Evolutionary conservation across 176 grass and related monocot species (phyloP), one percentile per base, ranked within the genome.

Genomic region (Avena atlantica): DNA sequence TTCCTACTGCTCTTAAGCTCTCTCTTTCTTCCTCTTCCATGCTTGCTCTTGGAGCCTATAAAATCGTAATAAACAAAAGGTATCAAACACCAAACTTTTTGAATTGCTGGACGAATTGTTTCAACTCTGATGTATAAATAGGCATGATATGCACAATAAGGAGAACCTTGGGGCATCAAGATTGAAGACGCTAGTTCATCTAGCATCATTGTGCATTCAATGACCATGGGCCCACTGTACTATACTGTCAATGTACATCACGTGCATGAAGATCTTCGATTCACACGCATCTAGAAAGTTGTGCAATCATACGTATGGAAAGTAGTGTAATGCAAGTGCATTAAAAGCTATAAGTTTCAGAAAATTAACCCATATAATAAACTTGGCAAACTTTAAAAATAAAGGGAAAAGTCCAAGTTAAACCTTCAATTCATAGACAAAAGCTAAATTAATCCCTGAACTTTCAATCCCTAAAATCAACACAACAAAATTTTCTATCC

Each of bases 21-120:
- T 89, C 83, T 85, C 59, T 76, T 75, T 85, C 69, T 68, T 90
- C 78, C 78, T 62, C 72, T 90, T 83, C 62, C 79, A 2, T 17
- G 14, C 84, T 78, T 55, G 78, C 84, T 70, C 40, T 44, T 53
- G 78, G 40, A 16, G 20, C 53, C 64, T 52, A 52, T 53, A 34
- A 17, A 10, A 20, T 53, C 12, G 13, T 7, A 45, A 15, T 4
- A 45, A 72, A 72, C 76, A 80, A 47, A 47, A 67, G 65, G 17
- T 37, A 17, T 12, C 0, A 12, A 66, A 51, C 2, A 29, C 48
- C 2, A 77, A 77, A 4, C 12, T 52, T 23, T 8, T 52, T 21
- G 47, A 11, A 66, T 53, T 53, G 19, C 10, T 63, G 12, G 66
- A 81, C 13, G 12, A 19, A 42, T 10, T 20, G n/a, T 23, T 79